Evolutionary conservation across 208 protist species (phyloP).

Genomic region (Balamuthia mandrillaris): DNA sequence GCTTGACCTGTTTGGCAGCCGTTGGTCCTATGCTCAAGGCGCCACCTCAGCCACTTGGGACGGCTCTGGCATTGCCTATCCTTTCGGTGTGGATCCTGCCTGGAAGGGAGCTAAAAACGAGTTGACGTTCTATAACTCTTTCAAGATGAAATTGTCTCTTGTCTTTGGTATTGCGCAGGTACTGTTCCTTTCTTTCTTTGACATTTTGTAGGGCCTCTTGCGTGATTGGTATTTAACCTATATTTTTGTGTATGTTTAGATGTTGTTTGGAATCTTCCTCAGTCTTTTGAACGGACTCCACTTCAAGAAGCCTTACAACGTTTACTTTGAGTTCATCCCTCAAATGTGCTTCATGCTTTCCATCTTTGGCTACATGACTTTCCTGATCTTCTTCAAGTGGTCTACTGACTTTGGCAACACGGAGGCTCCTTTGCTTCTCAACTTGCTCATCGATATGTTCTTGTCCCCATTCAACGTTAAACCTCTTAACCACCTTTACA

Average conservation of each 20-base stretch:
- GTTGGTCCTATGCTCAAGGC: slow-evolving; percentile 26
- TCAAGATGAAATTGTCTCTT: slow-evolving; percentile 98
- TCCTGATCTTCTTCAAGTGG: slow-evolving; percentile 98
- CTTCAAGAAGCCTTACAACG: slow-evolving; percentile 77
- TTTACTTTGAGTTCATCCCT: slow-evolving; percentile 89
- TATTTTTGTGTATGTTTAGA: slow-evolving; percentile 63
- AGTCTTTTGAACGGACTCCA: slow-evolving; percentile 85
- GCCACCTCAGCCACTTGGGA: slow-evolving; percentile 1
- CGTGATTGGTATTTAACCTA: background rate
- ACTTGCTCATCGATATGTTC: slow-evolving; percentile 92
- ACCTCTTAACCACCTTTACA: slow-evolving; percentile 35
- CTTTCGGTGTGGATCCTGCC: slow-evolving; percentile 73
- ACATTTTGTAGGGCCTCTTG: background rate
- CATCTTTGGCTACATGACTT: slow-evolving; percentile 93
- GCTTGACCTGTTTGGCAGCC: slow-evolving; percentile 52
- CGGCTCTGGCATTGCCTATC: slow-evolving; percentile 39
- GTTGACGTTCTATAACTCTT: slow-evolving; percentile 94
- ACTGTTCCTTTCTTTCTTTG: background rate
- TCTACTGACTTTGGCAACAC: slow-evolving; percentile 43
- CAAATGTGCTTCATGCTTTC: slow-evolving; percentile 91
- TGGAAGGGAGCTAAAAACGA: slow-evolving; percentile 91
- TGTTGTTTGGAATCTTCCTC: slow-evolving; percentile 92
- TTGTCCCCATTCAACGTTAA: slow-evolving; percentile 59
- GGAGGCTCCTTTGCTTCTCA: slow-evolving; percentile 75
- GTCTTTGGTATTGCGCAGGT: slow-evolving; percentile 88